A percentile compares a stretch with the other conserved stretches of the same genome.
Conservation (phyloP, 192 early-diverging fungal genomes). For the Backusella morwellensis region DNA sequence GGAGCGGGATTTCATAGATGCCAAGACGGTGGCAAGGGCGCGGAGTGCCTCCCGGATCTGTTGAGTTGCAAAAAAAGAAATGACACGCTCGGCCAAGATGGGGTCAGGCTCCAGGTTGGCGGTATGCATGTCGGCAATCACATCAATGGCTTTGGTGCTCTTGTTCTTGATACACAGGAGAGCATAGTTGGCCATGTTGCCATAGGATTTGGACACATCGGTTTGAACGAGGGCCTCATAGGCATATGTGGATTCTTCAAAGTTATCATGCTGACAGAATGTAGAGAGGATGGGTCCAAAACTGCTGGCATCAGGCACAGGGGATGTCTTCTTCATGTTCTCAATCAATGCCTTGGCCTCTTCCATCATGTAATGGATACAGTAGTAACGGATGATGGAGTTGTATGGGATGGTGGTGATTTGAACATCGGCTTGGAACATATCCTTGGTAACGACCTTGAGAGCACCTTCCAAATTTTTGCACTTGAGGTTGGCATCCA, state of each 20-base stretch:
- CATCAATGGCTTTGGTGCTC: neutral
- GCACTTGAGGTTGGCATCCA: conserved; percentile 36
- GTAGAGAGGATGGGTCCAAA: conserved; percentile 34
- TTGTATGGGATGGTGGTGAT: conserved; percentile 32
- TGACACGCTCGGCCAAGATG: conserved; percentile 16
- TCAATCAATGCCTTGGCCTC: conserved; percentile 23
- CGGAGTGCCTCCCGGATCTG: conserved; percentile 13
- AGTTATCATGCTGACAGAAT: conserved; percentile 9
- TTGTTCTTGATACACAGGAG: conserved; percentile 19
- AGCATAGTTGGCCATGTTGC: conserved; percentile 35
- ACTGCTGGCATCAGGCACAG: conserved; percentile 34
- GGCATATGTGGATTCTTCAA: conserved; percentile 15
- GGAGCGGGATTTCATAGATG: neutral
- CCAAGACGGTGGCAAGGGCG: conserved; percentile 5
- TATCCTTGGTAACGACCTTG: conserved; percentile 27
- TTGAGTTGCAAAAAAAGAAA: conserved; percentile 1
- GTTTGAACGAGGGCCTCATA: conserved; percentile 25
- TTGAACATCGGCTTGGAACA: conserved; percentile 25
- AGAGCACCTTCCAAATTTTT: conserved; percentile 23
- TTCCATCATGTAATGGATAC: conserved; percentile 8
- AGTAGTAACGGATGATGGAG: conserved; percentile 37
- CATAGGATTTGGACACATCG: conserved; percentile 33
- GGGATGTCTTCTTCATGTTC: conserved; percentile 12
- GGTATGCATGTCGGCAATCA: conserved; percentile 29
- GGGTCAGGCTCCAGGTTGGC: conserved; percentile 28